Conservation (phyloP, 371 early-diverging fungal species). For the Mortierella sp. region DNA sequence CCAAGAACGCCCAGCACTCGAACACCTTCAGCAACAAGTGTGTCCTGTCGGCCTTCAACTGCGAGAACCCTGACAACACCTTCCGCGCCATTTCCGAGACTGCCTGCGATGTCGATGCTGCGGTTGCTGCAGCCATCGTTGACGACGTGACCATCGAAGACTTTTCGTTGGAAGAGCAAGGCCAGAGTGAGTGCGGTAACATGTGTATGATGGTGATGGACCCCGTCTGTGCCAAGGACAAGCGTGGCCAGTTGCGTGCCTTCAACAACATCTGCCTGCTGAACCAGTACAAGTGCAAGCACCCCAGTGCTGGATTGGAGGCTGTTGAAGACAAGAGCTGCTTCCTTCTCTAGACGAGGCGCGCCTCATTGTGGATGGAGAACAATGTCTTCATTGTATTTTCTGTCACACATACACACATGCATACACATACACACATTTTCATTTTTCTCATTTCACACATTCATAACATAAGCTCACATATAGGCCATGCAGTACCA, state of each 20-base stretch:
- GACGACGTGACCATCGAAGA: too few species aligned
- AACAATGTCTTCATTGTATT: not conserved
- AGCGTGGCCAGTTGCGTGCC: not conserved
- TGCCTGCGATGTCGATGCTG: too few species aligned
- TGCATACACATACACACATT: not conserved
- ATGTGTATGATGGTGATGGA: too few species aligned
- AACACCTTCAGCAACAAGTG: conserved; percentile 3
- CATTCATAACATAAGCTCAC: not conserved
- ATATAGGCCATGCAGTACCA: too few species aligned
- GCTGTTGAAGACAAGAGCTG: too few species aligned
- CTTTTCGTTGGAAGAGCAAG: too few species aligned
- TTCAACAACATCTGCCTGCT: not conserved
- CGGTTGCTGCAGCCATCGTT: too few species aligned
- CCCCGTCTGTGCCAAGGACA: not conserved
- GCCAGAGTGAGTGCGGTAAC: too few species aligned
- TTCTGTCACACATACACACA: not conserved
- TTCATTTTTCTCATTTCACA: not conserved
- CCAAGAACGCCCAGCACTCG: not conserved
- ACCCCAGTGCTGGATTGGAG: too few species aligned
- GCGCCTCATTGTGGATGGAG: not conserved
- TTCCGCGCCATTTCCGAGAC: not conserved
- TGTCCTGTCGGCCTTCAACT: not conserved
- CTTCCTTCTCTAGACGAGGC: not conserved
- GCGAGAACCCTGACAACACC: conserved; percentile 3
- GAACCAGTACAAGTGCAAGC: not conserved